A percentile compares a stretch with the other conserved stretches of the same genome.
These are phyloP conservation scores for Sporothrix humicola DNA, from an alignment of 2,329 filamentous ascomycete genomes.

Conservation along the genomic window DNA sequence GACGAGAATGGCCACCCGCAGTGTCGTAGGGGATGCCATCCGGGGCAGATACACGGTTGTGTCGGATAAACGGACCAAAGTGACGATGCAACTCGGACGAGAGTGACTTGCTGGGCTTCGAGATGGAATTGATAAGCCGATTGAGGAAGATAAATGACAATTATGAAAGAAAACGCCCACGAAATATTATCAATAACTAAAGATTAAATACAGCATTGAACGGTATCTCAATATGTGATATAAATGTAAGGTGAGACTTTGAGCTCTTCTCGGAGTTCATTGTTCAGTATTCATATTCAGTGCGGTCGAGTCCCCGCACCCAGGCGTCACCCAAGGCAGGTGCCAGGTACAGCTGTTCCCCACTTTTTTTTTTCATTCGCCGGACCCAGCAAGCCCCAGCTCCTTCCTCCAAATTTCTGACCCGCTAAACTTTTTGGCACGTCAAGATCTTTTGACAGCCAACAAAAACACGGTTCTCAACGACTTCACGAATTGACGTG, in stretches of 20 bases:
- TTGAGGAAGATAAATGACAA: too few relatives aligned
- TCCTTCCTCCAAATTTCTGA: slow-evolving; percentile 24
- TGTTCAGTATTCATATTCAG: too few relatives aligned
- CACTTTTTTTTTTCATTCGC: slow-evolving; percentile 31
- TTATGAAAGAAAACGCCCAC: background rate
- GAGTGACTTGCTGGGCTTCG: background rate
- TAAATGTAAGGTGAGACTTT: too few relatives aligned
- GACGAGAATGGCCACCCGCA: slow-evolving; percentile 80
- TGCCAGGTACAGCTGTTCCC: slow-evolving; percentile 19
- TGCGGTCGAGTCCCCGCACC: slow-evolving; percentile 9
- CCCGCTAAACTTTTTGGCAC: slow-evolving; percentile 25
- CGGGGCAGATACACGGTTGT: background rate
- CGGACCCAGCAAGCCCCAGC: background rate
- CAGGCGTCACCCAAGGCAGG: too few relatives aligned
- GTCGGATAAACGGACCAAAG: background rate
- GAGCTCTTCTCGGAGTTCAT: too few relatives aligned
- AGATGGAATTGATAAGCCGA: too few relatives aligned
- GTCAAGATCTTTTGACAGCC: background rate
- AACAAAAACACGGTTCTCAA: background rate
- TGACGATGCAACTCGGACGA: background rate
- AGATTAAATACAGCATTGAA: too few relatives aligned
- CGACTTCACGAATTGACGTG: background rate
- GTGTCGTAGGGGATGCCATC: slow-evolving; percentile 56
- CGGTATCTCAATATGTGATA: too few relatives aligned
- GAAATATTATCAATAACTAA: background rate